Evolutionary conservation across 371 early-diverging fungal species (phyloP).

Genomic region (Lichtheimia ornata): DNA sequence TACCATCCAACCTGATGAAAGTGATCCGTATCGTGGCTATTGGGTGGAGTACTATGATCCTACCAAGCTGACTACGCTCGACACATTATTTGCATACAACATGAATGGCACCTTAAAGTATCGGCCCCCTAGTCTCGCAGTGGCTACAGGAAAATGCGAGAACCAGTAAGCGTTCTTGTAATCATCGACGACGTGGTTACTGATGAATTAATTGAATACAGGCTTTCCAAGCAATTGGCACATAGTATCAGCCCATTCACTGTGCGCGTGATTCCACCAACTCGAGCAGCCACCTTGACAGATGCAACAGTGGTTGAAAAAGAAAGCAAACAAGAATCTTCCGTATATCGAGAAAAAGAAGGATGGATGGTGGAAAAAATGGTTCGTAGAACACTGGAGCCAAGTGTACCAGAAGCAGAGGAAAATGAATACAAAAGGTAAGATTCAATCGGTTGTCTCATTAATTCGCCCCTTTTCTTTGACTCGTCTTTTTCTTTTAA

Average conservation of each 20-base stretch:
- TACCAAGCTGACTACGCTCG: slow-evolving; percentile 71
- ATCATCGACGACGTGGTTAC: not conserved
- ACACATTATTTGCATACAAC: slow-evolving; percentile 74
- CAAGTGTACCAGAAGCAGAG: slow-evolving; percentile 52
- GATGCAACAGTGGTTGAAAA: slow-evolving; percentile 11
- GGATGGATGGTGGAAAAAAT: slow-evolving; percentile 56
- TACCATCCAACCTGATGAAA: slow-evolving; percentile 26
- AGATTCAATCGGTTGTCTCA: not conserved
- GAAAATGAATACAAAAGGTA: slow-evolving; percentile 63
- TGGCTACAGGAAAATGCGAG: slow-evolving; percentile 22
- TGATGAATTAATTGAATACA: slow-evolving; percentile 3
- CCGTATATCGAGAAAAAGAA: slow-evolving; percentile 23
- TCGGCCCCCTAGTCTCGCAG: slow-evolving; percentile 39
- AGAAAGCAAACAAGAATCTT: slow-evolving; percentile 21
- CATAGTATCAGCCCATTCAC: slow-evolving; percentile 56
- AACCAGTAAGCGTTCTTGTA: slow-evolving; percentile 18
- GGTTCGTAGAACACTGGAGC: slow-evolving; percentile 56
- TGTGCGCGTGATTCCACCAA: slow-evolving; percentile 22
- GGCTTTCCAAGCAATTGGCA: slow-evolving; percentile 35
- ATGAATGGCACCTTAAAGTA: slow-evolving; percentile 83
- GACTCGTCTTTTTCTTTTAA: not conserved
- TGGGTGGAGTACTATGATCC: slow-evolving; percentile 85
- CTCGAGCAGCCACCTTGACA: slow-evolving; percentile 2
- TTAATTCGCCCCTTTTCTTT: not conserved
- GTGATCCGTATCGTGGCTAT: slow-evolving; percentile 55